A percentile compares a stretch with the other conserved stretches of the same genome.
Conservation (phyloP, 1,139 yeast genomes). For the Hyphopichia burtonii region DNA sequence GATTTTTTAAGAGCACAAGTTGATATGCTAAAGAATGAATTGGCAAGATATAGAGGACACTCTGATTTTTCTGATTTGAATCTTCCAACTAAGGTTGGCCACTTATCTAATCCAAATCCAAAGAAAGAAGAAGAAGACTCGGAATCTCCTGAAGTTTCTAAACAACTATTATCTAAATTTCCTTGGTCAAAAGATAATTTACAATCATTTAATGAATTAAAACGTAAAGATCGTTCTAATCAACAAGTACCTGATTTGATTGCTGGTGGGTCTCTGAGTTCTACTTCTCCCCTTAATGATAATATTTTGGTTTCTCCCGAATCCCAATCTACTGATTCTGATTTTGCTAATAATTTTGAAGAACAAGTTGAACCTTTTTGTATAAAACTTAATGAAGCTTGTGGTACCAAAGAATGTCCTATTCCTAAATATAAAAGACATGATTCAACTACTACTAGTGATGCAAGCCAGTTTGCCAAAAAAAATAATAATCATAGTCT, state of each 20-base stretch:
- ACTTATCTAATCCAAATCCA: conserved; percentile 24
- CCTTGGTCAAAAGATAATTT: conserved; percentile 36
- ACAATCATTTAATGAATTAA: conserved; percentile 1
- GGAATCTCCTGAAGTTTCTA: conserved; percentile 13
- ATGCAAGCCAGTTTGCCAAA: background rate
- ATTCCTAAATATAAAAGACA: conserved; percentile 49
- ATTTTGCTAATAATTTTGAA: conserved; percentile 30
- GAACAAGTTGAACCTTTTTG: conserved; percentile 66
- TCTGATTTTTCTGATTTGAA: conserved; percentile 35
- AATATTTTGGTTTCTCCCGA: conserved; percentile 38
- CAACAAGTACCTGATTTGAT: conserved; percentile 35
- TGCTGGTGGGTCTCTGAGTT: conserved; percentile 32
- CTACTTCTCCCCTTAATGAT: conserved; percentile 43
- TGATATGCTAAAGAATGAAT: conserved; percentile 67
- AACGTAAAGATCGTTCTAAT: conserved; percentile 8
- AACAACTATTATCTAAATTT: conserved; percentile 23
- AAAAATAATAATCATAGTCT: background rate
- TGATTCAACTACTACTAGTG: conserved; percentile 10
- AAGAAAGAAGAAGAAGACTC: conserved; percentile 3
- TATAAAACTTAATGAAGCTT: conserved; percentile 69
- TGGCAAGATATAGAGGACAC: conserved; percentile 59
- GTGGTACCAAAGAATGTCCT: conserved; percentile 77
- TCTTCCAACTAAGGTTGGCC: conserved; percentile 35
- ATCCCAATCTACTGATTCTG: conserved; percentile 14
- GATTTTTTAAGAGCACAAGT: conserved; percentile 78